Conservation (phyloP, 164 flowering plant species). For the Paratinospora sagittata region DNA sequence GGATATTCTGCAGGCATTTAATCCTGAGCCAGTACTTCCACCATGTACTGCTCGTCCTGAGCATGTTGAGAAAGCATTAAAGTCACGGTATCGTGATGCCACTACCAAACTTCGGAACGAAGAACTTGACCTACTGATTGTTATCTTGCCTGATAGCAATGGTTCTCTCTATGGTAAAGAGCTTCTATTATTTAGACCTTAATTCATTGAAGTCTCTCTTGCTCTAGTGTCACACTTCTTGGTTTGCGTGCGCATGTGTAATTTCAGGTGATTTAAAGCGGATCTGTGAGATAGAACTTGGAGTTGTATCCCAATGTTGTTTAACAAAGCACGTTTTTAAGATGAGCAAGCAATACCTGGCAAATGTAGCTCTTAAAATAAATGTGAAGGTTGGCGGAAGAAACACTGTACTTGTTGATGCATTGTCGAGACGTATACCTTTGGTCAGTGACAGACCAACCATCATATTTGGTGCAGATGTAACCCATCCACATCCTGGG, state of each 20-base stretch:
- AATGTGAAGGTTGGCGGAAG: conserved; percentile 1
- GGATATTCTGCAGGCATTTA: conserved; percentile 50
- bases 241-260: background rate
- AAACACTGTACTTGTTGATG: background rate
- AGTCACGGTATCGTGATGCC: conserved; percentile 27
- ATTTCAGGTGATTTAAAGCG: conserved; percentile 6
- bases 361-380: background rate
- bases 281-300: conserved; percentile 7
- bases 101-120: conserved; percentile 23
- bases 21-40: conserved; percentile 43
- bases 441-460: conserved; percentile 3
- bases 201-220: no score
- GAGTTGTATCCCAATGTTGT: background rate
- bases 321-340: background rate
- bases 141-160: conserved; percentile 9
- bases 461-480: conserved; percentile 10
- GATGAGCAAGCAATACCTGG: background rate
- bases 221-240: background rate
- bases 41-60: conserved; percentile 36
- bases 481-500: conserved; percentile 8
- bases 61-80: conserved; percentile 47
- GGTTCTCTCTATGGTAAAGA: conserved; percentile 9
- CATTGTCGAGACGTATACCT: background rate
- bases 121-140: conserved; percentile 5
- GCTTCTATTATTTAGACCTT: no score